A percentile compares a stretch with the other conserved stretches of the same genome.
These are phyloP conservation scores for Yarrowia divulgata DNA, from an alignment of 805 yeast species.

Conservation along the genomic window DNA sequence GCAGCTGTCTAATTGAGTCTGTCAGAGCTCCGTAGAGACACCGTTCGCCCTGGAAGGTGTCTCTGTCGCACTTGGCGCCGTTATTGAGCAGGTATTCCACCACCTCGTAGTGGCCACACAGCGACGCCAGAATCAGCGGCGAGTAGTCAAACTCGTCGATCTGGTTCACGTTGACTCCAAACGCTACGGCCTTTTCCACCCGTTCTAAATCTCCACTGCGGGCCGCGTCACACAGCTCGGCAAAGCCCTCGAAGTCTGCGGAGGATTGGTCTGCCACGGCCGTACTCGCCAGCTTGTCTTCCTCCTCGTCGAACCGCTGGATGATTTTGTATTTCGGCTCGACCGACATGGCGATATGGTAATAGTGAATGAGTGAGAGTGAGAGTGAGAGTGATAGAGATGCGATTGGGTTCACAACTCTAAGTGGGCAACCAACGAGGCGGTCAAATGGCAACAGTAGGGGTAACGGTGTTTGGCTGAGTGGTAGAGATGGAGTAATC, in stretches of 20 bases:
- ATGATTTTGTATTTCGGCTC: constrained; percentile 31
- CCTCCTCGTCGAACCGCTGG: constrained; percentile 35
- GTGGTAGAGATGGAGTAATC: too few relatives aligned
- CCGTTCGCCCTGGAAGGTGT: constrained; percentile 80
- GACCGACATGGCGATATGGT: constrained; percentile 13
- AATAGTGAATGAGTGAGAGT: background rate
- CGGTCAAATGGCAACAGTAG: background rate
- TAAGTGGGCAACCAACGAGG: background rate
- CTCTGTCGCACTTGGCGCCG: constrained; percentile 82
- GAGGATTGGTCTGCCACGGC: background rate
- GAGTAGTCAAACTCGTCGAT: constrained; percentile 78
- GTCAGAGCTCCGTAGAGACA: constrained; percentile 81
- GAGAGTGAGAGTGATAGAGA: too few relatives aligned
- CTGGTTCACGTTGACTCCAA: constrained; percentile 61
- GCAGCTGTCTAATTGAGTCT: constrained; percentile 65
- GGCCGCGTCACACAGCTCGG: constrained; percentile 68
- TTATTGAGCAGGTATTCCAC: constrained; percentile 66
- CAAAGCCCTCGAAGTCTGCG: constrained; percentile 37
- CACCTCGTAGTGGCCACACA: constrained; percentile 75
- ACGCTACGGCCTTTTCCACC: constrained; percentile 63
- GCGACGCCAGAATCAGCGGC: constrained; percentile 73
- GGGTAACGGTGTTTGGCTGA: too few relatives aligned
- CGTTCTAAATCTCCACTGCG: constrained; percentile 70
- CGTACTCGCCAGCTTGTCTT: constrained; percentile 10
- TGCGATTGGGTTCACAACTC: constrained; percentile 10